Evolutionary conservation across 2,329 filamentous ascomycete genomes (phyloP).

Genomic region (Colletotrichum gloeosporioides): DNA sequence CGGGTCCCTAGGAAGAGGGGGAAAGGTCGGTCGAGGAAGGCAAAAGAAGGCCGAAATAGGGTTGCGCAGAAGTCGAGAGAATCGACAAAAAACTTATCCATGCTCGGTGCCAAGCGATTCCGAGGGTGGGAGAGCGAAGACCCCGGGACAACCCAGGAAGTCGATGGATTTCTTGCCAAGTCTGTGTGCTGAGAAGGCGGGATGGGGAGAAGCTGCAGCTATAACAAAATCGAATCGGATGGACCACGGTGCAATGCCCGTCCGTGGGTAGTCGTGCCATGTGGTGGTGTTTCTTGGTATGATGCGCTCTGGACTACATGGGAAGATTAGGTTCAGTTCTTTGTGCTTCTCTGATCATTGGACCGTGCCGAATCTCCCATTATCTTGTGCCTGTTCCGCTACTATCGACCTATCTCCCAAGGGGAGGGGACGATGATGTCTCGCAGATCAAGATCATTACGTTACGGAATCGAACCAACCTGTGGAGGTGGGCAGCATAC

Average conservation of each 20-base stretch:
- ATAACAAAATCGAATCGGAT: not conserved
- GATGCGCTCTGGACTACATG: not conserved
- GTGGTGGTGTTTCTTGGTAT: not conserved
- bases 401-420: not conserved
- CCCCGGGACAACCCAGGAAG: not conserved
- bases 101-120: conserved; percentile 2
- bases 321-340: not conserved
- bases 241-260: not conserved
- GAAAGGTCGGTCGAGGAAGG: not conserved
- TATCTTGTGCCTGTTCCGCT: not conserved
- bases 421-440: not conserved
- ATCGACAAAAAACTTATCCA: not conserved
- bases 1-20: not conserved
- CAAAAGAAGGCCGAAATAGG: not conserved
- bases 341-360: not conserved
- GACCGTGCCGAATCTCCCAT: not conserved
- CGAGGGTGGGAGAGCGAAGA: not conserved
- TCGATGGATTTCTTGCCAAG: not conserved
- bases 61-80: not conserved
- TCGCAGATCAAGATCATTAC: not conserved
- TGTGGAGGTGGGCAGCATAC: not conserved
- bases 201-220: not conserved
- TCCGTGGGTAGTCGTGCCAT: not conserved
- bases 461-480: not conserved
- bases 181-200: not conserved